Evolutionary conservation across 2,329 filamentous ascomycete genomes (phyloP).

Genomic region (Thermomyces lanuginosus): DNA sequence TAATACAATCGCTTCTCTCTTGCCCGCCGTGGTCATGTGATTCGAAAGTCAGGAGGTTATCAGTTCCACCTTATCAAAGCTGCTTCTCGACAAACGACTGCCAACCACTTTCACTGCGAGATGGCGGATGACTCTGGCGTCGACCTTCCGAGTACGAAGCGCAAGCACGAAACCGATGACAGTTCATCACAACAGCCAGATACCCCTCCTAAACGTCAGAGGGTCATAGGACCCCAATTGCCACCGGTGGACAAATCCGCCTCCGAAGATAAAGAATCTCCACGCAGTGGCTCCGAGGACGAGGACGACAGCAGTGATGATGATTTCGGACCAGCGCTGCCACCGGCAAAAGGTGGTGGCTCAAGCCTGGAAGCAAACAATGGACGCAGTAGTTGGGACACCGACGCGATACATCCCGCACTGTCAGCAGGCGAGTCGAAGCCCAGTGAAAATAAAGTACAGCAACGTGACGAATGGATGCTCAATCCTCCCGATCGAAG

Average conservation of each 20-base stretch:
- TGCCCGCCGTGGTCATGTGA: too few species aligned
- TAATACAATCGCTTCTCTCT: too few species aligned
- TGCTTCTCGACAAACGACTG: too few species aligned
- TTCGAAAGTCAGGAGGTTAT: too few species aligned
- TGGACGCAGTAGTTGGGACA: background rate
- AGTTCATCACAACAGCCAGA: too few species aligned
- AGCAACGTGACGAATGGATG: constrained; percentile 73
- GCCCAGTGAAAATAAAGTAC: constrained; percentile 25
- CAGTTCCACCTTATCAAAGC: too few species aligned
- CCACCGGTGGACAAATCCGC: constrained; percentile 32
- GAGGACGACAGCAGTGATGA: constrained; percentile 25
- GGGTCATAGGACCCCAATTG: constrained; percentile 37
- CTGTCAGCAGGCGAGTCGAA: background rate
- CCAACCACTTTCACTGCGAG: too few species aligned
- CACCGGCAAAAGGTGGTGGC: constrained; percentile 6
- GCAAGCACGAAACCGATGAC: too few species aligned
- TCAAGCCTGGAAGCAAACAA: constrained; percentile 1
- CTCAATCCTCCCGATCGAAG: constrained; percentile 45
- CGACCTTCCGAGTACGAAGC: too few species aligned
- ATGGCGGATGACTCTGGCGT: too few species aligned
- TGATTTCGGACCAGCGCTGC: constrained; percentile 19
- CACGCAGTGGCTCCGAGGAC: too few species aligned
- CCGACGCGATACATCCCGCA: too few species aligned
- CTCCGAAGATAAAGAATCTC: constrained; percentile 12
- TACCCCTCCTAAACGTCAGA: constrained; percentile 28